phyloP scores from a whole-genome alignment of 2,329 filamentous ascomycete species.

The Ceratocystiopsis sp. region DNA sequence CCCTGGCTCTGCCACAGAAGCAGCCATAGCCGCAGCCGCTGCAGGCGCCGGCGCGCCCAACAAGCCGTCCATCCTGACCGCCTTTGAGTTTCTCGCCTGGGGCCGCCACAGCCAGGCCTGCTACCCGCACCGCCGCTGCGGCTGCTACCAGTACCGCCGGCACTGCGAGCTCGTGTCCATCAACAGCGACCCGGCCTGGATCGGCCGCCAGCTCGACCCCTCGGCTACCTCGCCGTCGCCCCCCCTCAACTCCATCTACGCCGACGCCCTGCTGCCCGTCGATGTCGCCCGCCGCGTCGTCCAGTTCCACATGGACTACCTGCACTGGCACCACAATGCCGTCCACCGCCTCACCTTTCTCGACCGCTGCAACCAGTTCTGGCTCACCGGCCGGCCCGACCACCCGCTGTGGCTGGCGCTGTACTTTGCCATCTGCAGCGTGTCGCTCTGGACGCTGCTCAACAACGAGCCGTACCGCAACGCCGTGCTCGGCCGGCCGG shows the following conservation, averaged over 20 bases:
- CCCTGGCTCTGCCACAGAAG: no score
- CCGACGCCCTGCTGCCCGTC: slow-evolving; percentile 4
- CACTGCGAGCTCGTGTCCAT: slow-evolving; percentile 12
- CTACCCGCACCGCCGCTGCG: slow-evolving; percentile 17
- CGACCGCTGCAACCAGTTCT: slow-evolving; percentile 12
- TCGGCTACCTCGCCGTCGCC: slow-evolving; percentile 1
- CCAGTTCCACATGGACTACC: slow-evolving; percentile 11
- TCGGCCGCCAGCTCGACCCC: not conserved
- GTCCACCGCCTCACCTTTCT: slow-evolving; percentile 13
- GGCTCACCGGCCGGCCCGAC: slow-evolving; percentile 9
- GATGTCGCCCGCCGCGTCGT: slow-evolving; percentile 8
- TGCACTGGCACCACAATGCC: slow-evolving; percentile 14
- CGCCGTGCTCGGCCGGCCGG: not conserved
- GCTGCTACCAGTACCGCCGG: slow-evolving; percentile 11
- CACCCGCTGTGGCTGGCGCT: slow-evolving; percentile 14
- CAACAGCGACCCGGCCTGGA: slow-evolving; percentile 10
- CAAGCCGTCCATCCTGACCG: slow-evolving; percentile 13
- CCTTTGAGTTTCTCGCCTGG: slow-evolving; percentile 20
- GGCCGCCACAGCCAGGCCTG: slow-evolving; percentile 17
- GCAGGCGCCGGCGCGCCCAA: not conserved
- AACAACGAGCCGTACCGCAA: slow-evolving; percentile 6
- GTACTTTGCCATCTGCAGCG: slow-evolving; percentile 12
- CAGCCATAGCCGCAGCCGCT: not conserved
- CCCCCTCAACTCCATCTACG: not conserved
- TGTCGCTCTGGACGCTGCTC: slow-evolving; percentile 10